phyloP scores from a whole-genome alignment of 129 eudicot genomes.

The Centaurea solstitialis region DNA sequence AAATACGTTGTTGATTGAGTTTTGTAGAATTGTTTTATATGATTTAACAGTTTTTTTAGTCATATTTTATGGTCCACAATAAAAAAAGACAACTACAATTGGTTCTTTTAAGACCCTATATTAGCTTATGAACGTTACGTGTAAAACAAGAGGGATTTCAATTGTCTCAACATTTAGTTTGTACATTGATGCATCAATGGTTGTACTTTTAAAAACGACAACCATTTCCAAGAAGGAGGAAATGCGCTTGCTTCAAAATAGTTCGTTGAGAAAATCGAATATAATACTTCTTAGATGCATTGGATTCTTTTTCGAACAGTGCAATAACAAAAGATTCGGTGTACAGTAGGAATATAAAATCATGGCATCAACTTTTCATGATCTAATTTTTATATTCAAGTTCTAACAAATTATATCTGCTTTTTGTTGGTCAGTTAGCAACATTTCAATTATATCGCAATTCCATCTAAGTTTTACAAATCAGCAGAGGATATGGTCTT shows the following conservation, averaged over 20 bases:
- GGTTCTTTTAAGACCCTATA: neutral
- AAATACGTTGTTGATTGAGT: neutral
- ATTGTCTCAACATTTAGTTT: neutral
- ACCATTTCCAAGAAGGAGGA: neutral
- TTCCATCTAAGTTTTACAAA: neutral
- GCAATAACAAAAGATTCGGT: neutral
- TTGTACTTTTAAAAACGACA: neutral
- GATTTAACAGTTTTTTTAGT: neutral
- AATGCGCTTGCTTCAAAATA: neutral
- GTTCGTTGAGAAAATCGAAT: neutral
- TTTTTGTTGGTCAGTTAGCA: conserved; percentile 28
- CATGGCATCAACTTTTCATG: conserved; percentile 35
- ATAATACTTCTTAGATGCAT: neutral
- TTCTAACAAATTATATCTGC: conserved; percentile 16
- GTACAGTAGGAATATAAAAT: conserved; percentile 22
- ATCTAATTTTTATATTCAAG: conserved; percentile 21
- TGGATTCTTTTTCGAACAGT: neutral
- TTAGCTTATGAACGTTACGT: neutral
- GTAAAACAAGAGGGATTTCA: neutral
- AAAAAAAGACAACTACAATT: neutral
- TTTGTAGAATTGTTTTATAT: neutral
- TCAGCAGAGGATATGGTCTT: neutral
- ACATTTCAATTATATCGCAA: conserved; percentile 9
- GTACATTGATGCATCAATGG: neutral
- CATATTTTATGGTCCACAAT: neutral